Evolutionary conservation across 768 basidiomycete species (phyloP).

Genomic region (Psilocybe azurescens): DNA sequence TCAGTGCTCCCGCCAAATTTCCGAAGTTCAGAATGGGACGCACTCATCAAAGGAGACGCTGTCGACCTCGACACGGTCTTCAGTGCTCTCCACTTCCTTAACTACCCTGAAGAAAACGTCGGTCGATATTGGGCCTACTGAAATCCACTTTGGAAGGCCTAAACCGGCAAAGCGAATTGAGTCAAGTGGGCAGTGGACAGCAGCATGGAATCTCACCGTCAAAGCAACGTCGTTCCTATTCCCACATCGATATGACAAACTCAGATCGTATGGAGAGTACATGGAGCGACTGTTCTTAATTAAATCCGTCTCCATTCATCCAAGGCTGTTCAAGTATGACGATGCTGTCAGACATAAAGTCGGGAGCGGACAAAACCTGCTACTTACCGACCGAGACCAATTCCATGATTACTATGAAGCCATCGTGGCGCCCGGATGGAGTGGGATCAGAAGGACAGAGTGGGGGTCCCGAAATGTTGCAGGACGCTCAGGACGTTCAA

Average conservation of each 20-base stretch:
- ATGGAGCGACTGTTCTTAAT: constrained; percentile 29
- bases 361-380: constrained; percentile 15
- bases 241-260: constrained; percentile 30
- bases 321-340: constrained; percentile 35
- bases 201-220: constrained; percentile 16
- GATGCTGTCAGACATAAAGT: constrained; percentile 30
- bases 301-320: constrained; percentile 11
- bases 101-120: neutral
- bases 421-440: constrained; percentile 13
- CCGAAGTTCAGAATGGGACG: constrained; percentile 13
- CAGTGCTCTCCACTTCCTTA: constrained; percentile 18
- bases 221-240: constrained; percentile 28
- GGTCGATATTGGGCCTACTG: constrained; percentile 21
- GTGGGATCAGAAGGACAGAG: neutral
- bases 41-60: constrained; percentile 26
- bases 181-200: constrained; percentile 27
- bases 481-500: no score
- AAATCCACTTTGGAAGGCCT: constrained; percentile 16
- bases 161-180: constrained; percentile 16
- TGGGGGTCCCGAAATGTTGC: no score
- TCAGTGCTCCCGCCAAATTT: neutral
- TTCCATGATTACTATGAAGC: constrained; percentile 14
- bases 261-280: constrained; percentile 27
- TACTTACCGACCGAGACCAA: constrained; percentile 26
- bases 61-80: constrained; percentile 36